Evolutionary conservation across 2,329 filamentous ascomycete species (phyloP).

Genomic region (Colletotrichum lini): DNA sequence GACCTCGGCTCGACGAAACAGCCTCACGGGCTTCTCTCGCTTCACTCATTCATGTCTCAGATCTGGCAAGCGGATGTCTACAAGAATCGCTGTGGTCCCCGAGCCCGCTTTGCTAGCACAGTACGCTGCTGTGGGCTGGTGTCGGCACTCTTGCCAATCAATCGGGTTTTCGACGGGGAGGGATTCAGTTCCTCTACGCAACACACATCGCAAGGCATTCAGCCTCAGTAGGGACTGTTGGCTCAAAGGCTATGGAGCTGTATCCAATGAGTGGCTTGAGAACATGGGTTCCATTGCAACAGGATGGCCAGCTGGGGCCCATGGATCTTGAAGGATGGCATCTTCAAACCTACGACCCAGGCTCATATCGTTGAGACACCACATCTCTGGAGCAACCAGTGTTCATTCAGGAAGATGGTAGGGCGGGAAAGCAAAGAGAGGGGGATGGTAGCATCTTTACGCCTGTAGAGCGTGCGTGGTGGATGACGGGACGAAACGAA

Average conservation of each 20-base stretch:
- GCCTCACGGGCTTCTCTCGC: not conserved
- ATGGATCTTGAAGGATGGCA: not conserved
- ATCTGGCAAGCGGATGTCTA: not conserved
- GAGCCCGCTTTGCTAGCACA: not conserved
- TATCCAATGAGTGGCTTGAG: not conserved
- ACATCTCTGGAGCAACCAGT: not conserved
- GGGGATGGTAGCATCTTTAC: not conserved
- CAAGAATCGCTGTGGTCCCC: not conserved
- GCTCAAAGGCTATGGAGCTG: not conserved
- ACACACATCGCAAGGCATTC: slow-evolving; percentile 1
- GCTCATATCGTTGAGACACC: not conserved
- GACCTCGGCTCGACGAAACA: not conserved
- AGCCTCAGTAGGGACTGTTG: not conserved
- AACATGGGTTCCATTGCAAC: not conserved
- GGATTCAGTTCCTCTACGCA: not conserved
- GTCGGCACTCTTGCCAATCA: not conserved
- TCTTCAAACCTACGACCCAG: not conserved
- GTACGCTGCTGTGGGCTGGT: not conserved
- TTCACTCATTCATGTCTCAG: not conserved
- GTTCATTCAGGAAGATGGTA: not conserved
- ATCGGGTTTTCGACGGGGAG: not conserved
- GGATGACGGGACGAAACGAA: not conserved
- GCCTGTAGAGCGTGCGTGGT: not conserved
- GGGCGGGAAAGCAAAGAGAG: not conserved
- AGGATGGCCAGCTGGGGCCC: not conserved